phyloP scores from a whole-genome alignment of 176 grass and related monocot species.

The Bonia amplexicaulis region DNA sequence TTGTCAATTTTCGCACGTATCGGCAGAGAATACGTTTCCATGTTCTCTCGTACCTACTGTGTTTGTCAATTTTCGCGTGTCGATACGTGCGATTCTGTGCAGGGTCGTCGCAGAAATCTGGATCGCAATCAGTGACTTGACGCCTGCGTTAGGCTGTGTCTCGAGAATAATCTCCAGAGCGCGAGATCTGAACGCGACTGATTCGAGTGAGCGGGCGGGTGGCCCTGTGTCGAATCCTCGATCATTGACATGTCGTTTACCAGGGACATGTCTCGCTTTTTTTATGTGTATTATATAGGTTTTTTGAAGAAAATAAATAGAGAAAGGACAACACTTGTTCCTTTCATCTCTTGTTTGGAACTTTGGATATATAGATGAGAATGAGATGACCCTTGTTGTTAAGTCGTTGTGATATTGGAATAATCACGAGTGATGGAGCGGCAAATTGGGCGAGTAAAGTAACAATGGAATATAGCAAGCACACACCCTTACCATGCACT shows the following conservation, averaged over 20 bases:
- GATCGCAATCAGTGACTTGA: background rate
- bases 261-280: background rate
- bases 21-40: background rate
- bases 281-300: background rate
- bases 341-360: background rate
- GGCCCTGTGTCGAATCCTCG: background rate
- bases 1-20: background rate
- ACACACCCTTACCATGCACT: no score
- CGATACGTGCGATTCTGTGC: background rate
- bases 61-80: slow-evolving; percentile 19
- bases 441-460: background rate
- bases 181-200: slow-evolving; percentile 16
- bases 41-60: background rate
- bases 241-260: slow-evolving; percentile 13
- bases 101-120: background rate
- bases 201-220: background rate
- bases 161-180: slow-evolving; percentile 27
- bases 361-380: background rate
- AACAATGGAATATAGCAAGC: background rate
- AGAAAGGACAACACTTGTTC: background rate
- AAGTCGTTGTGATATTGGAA: background rate
- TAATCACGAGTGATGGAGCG: slow-evolving; percentile 16
- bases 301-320: background rate
- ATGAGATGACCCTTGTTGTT: background rate
- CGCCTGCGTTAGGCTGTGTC: background rate